Evolutionary conservation across 345 rosid genomes (phyloP).

Genomic region (Toxicodendron radicans): DNA sequence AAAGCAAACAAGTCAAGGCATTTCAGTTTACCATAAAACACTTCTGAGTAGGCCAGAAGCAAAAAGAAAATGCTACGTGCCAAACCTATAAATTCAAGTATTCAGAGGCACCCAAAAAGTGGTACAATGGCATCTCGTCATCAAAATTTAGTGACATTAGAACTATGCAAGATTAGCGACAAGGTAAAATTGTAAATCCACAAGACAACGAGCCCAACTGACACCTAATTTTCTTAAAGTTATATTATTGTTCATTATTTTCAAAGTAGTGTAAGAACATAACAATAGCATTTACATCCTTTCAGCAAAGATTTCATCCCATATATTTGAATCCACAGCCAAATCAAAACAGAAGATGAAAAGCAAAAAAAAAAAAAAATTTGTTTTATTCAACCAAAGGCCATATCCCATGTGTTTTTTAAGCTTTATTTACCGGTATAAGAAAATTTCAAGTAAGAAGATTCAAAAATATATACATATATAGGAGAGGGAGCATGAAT

Average conservation of each 20-base stretch:
- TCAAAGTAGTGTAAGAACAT: constrained; percentile 20
- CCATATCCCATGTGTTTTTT: background rate
- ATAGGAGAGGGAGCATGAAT: background rate
- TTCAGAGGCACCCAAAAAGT: too few relatives aligned
- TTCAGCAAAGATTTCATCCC: background rate
- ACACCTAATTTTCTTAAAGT: too few relatives aligned
- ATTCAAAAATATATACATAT: too few relatives aligned
- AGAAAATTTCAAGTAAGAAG: background rate
- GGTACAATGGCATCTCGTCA: background rate
- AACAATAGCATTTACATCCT: background rate
- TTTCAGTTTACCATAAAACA: background rate
- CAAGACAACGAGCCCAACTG: too few relatives aligned
- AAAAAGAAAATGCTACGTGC: background rate
- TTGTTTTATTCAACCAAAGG: background rate
- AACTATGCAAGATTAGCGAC: background rate
- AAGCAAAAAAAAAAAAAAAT: too few relatives aligned
- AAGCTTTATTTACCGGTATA: too few relatives aligned
- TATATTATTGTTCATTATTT: constrained; percentile 42
- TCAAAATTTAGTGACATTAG: constrained; percentile 2
- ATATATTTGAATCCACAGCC: background rate
- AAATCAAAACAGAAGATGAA: background rate
- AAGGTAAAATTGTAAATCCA: too few relatives aligned
- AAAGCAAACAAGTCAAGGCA: constrained; percentile 23
- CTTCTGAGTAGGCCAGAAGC: background rate
- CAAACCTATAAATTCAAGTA: constrained; percentile 1